Evolutionary conservation across 1,284 basidiomycete genomes (phyloP).

Genomic region (Sanghuangporus baumii): DNA sequence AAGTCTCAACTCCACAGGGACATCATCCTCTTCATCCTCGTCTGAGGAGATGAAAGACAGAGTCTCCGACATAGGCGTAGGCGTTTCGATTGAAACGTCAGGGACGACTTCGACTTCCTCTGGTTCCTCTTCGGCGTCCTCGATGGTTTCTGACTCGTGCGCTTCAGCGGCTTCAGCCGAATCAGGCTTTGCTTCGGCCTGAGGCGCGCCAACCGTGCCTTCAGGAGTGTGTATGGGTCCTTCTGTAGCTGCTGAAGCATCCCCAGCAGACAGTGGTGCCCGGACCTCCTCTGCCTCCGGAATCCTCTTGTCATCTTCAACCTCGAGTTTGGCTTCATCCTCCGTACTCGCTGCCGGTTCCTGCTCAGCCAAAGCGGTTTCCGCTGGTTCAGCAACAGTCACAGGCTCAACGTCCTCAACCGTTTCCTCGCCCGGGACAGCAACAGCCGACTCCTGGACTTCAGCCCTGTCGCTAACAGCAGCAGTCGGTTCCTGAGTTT

Average conservation of each 20-base stretch:
- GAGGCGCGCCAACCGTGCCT: background rate
- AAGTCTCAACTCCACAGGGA: background rate
- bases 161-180: too few relatives aligned
- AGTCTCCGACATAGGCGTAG: conserved; percentile 3
- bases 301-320: background rate
- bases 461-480: background rate
- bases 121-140: background rate
- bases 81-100: conserved; percentile 6
- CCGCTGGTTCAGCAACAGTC: background rate
- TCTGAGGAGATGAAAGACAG: background rate
- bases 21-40: background rate
- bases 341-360: background rate
- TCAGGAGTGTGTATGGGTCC: background rate
- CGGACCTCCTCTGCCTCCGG: background rate
- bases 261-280: background rate
- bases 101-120: background rate
- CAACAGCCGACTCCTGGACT: background rate
- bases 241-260: background rate
- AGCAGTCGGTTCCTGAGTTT: background rate
- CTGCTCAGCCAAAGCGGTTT: background rate
- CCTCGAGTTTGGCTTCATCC: background rate
- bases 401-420: background rate
- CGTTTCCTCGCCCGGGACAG: background rate
- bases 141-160: background rate
- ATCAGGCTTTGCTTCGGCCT: background rate